Evolutionary conservation across 805 yeast genomes (phyloP).

Genomic region (Blastobotrys chiropterorum): DNA sequence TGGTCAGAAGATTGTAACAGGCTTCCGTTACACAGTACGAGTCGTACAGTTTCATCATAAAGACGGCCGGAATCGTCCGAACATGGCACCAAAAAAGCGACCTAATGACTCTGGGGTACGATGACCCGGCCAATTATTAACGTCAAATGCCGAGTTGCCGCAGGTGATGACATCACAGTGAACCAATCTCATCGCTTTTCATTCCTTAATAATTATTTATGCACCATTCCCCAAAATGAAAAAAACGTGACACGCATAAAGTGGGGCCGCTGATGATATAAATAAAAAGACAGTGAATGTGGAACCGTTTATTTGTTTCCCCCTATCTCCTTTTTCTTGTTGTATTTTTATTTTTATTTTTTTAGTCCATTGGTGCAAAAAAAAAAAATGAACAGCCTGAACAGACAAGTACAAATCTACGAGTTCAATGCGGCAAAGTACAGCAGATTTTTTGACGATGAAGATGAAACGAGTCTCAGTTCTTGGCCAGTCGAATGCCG

Average conservation of each 20-base stretch:
- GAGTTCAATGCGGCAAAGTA: neutral
- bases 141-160: neutral
- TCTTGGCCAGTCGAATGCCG: neutral
- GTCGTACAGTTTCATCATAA: too few species aligned
- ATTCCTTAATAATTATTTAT: neutral
- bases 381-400: neutral
- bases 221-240: neutral
- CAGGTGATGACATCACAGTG: neutral
- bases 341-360: neutral
- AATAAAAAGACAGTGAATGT: neutral
- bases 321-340: neutral
- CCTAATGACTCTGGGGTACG: too few species aligned
- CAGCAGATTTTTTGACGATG: neutral
- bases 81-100: too few species aligned
- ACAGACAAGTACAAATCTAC: neutral
- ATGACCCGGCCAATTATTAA: neutral
- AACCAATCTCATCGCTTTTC: neutral
- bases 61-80: too few species aligned
- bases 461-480: neutral
- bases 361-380: neutral
- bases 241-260: neutral
- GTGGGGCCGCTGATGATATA: neutral
- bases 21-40: too few species aligned
- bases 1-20: too few species aligned
- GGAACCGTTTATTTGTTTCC: neutral